These are phyloP conservation scores for Hypoxylon sp. DNA, from an alignment of 2,329 filamentous ascomycete genomes.

Conservation along the genomic window DNA sequence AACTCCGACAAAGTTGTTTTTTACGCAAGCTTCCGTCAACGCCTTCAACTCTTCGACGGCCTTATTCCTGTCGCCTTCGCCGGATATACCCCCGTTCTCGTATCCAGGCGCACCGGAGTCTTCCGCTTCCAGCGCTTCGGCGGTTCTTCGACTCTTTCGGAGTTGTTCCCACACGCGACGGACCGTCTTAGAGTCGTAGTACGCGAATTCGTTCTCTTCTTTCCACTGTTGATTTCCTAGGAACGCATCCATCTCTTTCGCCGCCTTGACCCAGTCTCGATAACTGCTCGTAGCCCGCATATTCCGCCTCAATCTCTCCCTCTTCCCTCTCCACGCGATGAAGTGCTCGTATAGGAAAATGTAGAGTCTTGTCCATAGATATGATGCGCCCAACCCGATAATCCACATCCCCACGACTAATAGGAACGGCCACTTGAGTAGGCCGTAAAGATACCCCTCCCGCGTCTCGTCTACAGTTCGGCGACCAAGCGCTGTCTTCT, in stretches of 20 bases:
- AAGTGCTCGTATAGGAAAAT: slow-evolving; percentile 93
- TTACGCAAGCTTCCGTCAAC: slow-evolving; percentile 88
- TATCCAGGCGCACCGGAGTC: slow-evolving; percentile 43
- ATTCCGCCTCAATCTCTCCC: slow-evolving; percentile 74
- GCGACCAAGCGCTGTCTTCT: slow-evolving; percentile 55
- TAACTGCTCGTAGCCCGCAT: slow-evolving; percentile 80
- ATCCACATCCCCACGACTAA: slow-evolving; percentile 84
- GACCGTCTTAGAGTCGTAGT: slow-evolving; percentile 91
- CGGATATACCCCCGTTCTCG: slow-evolving; percentile 51
- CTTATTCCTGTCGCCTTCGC: slow-evolving; percentile 50
- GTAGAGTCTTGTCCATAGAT: slow-evolving; percentile 85
- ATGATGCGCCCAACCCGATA: slow-evolving; percentile 73
- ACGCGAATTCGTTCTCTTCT: slow-evolving; percentile 76
- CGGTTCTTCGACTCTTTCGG: slow-evolving; percentile 66
- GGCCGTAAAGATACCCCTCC: slow-evolving; percentile 87
- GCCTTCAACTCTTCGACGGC: slow-evolving; percentile 78
- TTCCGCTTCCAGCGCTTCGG: slow-evolving; percentile 59
- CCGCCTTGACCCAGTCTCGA: slow-evolving; percentile 82
- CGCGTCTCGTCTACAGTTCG: slow-evolving; percentile 88
- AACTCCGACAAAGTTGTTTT: slow-evolving; percentile 96
- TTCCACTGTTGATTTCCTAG: slow-evolving; percentile 85
- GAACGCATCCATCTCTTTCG: slow-evolving; percentile 80
- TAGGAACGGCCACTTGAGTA: slow-evolving; percentile 93
- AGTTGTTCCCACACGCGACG: slow-evolving; percentile 80
- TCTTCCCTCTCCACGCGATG: slow-evolving; percentile 84